phyloP scores from a whole-genome alignment of 345 rosid genomes.

The Psidium friedrichsthalianum region DNA sequence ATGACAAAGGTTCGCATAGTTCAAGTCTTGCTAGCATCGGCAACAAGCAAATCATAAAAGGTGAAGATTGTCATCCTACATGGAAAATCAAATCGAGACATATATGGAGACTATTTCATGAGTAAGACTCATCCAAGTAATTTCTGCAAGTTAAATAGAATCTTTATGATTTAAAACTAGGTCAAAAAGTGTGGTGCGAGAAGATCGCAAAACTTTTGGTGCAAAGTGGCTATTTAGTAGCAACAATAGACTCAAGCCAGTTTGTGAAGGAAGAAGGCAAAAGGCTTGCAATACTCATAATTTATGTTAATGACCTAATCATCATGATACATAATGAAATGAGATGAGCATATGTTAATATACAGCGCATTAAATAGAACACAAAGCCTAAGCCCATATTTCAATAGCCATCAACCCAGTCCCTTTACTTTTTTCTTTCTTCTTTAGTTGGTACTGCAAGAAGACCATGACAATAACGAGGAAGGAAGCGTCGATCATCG shows the following conservation, averaged over 20 bases:
- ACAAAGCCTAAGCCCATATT: too few relatives aligned
- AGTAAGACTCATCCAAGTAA: neutral
- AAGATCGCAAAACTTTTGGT: neutral
- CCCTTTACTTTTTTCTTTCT: too few relatives aligned
- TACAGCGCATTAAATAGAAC: too few relatives aligned
- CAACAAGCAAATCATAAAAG: neutral
- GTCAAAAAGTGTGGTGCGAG: neutral
- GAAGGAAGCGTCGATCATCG: too few relatives aligned
- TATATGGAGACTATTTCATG: neutral
- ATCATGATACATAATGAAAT: neutral
- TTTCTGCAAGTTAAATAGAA: neutral
- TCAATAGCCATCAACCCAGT: too few relatives aligned
- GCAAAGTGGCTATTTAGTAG: neutral
- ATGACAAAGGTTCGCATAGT: neutral
- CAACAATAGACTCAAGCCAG: neutral
- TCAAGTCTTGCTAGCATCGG: neutral
- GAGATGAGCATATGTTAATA: neutral
- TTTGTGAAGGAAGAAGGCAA: neutral
- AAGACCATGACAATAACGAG: too few relatives aligned
- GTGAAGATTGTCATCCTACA: neutral
- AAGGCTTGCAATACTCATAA: neutral
- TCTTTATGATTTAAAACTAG: neutral
- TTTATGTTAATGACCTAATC: neutral
- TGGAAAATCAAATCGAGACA: neutral
- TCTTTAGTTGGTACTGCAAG: too few relatives aligned